Evolutionary conservation across 257 asterid species (phyloP).

Genomic region (Hygrophila difformis): DNA sequence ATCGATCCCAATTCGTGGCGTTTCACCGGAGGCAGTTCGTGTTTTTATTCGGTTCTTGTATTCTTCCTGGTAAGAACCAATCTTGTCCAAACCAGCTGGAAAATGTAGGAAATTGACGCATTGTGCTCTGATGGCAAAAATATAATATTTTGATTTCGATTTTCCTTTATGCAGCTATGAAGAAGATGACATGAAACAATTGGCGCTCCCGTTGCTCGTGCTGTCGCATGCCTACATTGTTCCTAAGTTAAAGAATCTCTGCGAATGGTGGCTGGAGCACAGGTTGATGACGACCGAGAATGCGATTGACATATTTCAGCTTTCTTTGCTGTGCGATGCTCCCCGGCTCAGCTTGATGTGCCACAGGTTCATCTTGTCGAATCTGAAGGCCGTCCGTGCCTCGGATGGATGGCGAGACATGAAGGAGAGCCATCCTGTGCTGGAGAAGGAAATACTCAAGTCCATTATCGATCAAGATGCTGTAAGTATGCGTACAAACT

Average conservation of each 20-base stretch:
- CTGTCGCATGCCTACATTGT: constrained; percentile 66
- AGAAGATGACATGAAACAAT: constrained; percentile 53
- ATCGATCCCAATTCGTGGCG: constrained; percentile 56
- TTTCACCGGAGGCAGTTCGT: constrained; percentile 74
- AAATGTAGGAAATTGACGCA: too few species aligned
- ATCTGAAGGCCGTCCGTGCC: constrained; percentile 52
- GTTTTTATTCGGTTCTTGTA: constrained; percentile 65
- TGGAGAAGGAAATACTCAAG: constrained; percentile 46
- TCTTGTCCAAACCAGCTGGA: too few species aligned
- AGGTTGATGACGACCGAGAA: constrained; percentile 43
- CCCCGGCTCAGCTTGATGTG: constrained; percentile 70
- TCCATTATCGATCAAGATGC: constrained; percentile 37
- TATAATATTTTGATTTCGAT: too few species aligned
- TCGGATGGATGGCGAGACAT: constrained; percentile 77
- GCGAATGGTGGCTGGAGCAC: constrained; percentile 36
- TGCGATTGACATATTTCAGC: constrained; percentile 66
- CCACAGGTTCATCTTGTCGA: constrained; percentile 53
- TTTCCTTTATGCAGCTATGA: constrained; percentile 39
- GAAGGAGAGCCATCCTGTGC: constrained; percentile 77
- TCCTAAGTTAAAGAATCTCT: constrained; percentile 38
- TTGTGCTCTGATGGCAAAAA: too few species aligned
- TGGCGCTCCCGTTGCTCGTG: constrained; percentile 28
- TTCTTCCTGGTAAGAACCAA: constrained; percentile 84
- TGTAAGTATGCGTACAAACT: constrained; percentile 29
- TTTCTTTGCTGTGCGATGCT: constrained; percentile 71